A percentile compares a stretch with the other conserved stretches of the same genome.
These are phyloP conservation scores for Aspergillus sp. DNA, from an alignment of 2,329 filamentous ascomycete genomes.

Conservation along the genomic window DNA sequence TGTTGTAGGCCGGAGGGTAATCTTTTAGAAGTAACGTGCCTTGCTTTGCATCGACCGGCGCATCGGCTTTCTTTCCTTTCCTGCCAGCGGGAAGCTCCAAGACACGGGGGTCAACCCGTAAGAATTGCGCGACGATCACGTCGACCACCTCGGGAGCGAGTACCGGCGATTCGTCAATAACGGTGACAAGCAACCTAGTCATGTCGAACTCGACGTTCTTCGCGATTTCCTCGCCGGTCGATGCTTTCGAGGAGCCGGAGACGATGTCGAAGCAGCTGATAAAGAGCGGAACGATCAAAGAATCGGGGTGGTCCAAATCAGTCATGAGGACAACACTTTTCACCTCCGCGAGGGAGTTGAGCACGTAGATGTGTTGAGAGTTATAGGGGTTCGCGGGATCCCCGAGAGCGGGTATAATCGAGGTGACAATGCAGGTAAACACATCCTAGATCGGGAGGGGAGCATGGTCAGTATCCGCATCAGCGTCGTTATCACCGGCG, in stretches of 20 bases:
- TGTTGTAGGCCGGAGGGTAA: conserved; percentile 88
- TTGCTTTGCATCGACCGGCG: conserved; percentile 69
- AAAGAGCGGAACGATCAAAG: conserved; percentile 78
- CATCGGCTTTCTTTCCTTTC: conserved; percentile 54
- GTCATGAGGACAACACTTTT: conserved; percentile 92
- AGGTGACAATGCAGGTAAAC: conserved; percentile 82
- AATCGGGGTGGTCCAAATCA: conserved; percentile 79
- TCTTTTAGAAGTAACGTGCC: conserved; percentile 82
- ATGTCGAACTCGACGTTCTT: conserved; percentile 95
- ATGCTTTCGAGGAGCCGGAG: conserved; percentile 71
- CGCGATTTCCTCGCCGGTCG: conserved; percentile 76
- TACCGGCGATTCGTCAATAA: conserved; percentile 81
- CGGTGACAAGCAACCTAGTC: conserved; percentile 76
- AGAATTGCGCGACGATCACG: conserved; percentile 91
- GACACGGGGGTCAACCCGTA: conserved; percentile 74
- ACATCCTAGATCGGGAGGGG: conserved; percentile 66
- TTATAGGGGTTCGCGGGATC: conserved; percentile 89
- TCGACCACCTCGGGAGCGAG: conserved; percentile 83
- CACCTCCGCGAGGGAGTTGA: conserved; percentile 84
- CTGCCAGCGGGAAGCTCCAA: conserved; percentile 51
- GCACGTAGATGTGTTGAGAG: conserved; percentile 85
- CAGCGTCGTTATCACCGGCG: background rate
- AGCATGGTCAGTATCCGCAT: conserved; percentile 14
- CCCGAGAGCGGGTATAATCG: conserved; percentile 79
- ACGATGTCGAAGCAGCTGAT: conserved; percentile 89